Evolutionary conservation across 352 stramenopile genomes (phyloP).

Genomic region (Phytophthora multivora): DNA sequence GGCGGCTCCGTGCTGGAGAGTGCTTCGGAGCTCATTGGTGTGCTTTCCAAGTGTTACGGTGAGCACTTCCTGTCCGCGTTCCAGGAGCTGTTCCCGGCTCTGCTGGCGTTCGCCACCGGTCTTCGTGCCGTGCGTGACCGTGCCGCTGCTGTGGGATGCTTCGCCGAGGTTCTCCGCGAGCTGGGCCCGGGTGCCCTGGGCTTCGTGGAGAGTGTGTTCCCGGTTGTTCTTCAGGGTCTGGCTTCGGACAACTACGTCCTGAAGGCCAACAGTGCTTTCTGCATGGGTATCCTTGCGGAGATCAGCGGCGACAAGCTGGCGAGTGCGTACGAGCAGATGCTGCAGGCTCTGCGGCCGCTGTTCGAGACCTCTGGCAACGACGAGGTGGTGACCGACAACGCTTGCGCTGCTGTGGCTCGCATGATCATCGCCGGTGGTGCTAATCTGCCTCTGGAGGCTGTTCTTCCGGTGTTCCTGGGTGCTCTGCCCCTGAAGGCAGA

Average conservation of each 20-base stretch:
- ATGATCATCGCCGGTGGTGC: conserved; percentile 90
- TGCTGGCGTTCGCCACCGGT: conserved; percentile 92
- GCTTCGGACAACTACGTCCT: conserved; percentile 93
- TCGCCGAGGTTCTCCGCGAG: conserved; percentile 95
- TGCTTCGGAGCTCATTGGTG: conserved; percentile 93
- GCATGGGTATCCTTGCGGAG: conserved; percentile 92
- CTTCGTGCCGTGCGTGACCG: conserved; percentile 91
- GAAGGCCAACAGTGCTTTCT: conserved; percentile 95
- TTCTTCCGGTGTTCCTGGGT: conserved; percentile 94
- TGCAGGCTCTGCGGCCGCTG: conserved; percentile 91
- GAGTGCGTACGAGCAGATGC: conserved; percentile 90
- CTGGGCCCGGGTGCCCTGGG: conserved; percentile 77
- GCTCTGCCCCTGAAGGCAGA: conserved; percentile 96
- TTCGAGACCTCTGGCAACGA: conserved; percentile 91
- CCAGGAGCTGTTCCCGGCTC: conserved; percentile 88
- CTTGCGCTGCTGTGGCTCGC: conserved; percentile 89
- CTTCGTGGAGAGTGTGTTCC: conserved; percentile 91
- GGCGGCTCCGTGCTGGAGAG: conserved; percentile 94
- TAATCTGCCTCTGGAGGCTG: conserved; percentile 90
- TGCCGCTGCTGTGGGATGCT: conserved; percentile 94
- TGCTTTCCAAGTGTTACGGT: conserved; percentile 94
- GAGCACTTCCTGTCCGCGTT: conserved; percentile 92
- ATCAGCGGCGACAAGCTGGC: conserved; percentile 74
- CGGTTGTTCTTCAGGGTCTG: conserved; percentile 90
- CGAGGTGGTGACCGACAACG: conserved; percentile 93